These are phyloP conservation scores for Trypanosoma rangeli DNA, from an alignment of 208 protist genomes.

Conservation along the genomic window DNA sequence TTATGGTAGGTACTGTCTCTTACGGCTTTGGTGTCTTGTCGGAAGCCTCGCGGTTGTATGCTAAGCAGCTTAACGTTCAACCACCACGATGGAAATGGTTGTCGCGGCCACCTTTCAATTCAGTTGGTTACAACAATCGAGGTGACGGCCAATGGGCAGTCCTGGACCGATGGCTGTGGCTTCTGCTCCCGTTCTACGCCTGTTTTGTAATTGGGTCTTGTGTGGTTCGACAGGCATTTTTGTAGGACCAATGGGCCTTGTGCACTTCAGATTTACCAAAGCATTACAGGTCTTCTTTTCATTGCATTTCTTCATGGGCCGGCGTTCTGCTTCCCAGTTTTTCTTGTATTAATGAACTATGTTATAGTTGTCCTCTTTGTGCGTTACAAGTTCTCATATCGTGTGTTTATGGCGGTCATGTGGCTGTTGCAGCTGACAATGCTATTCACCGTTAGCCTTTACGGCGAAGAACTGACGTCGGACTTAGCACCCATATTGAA, in stretches of 20 bases:
- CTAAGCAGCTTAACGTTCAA: background rate
- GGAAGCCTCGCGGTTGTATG: background rate
- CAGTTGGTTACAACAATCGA: constrained; percentile 13
- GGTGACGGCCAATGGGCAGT: constrained; percentile 11
- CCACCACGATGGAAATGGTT: constrained; percentile 12
- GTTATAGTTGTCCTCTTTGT: constrained; percentile 31
- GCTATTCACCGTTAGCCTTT: constrained; percentile 5
- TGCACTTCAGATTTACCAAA: constrained; percentile 29
- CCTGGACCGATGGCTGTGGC: constrained; percentile 1
- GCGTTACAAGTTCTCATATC: constrained; percentile 38
- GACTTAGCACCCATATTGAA: constrained; percentile 13
- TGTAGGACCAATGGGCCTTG: background rate
- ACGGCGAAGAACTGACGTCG: constrained; percentile 15
- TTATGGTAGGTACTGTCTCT: background rate
- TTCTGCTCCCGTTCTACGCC: background rate
- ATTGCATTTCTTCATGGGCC: constrained; percentile 33
- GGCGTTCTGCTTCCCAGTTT: constrained; percentile 32
- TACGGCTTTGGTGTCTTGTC: constrained; percentile 16
- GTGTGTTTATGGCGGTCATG: constrained; percentile 50
- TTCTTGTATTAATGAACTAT: constrained; percentile 39
- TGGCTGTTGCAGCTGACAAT: constrained; percentile 42
- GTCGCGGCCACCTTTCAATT: background rate
- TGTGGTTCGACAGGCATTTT: background rate
- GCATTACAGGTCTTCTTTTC: constrained; percentile 24
- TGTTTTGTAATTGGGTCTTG: constrained; percentile 10